Base-by-base conservation (phyloP, 1,284 basidiomycete genomes). In the Wallemia ichthyophaga region DNA sequence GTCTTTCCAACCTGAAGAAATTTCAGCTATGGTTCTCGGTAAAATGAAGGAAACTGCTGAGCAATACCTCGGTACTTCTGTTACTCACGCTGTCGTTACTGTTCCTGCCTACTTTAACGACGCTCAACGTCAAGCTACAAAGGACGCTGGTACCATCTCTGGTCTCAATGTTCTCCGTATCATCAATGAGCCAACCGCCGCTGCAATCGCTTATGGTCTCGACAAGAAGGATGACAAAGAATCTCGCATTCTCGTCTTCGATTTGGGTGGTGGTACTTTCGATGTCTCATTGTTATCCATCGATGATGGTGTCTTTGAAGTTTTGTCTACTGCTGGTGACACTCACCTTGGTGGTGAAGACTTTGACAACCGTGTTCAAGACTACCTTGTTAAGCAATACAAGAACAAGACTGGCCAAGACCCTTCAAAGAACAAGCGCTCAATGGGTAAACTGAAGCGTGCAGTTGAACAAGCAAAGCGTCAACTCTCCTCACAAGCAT, bases 11-110 rank as follows among this genome's bases (percentile, higher is more conserved):
- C 82, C 86, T 1, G 85, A 91, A 71, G 86, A 89, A 72, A 78
- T 89, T 65, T 85, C 81, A 60, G 86, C 91, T 61, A 98, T 96
- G 92, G 79, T 98, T 66, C 74, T 96, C 62, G 75, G 71, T 62
- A 96, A 96, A 78, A 96, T 98, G 91, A 96, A 96, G 80, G 92
- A 96, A 75, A 96, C 87, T 56, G 92, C 92, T 62, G 92, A 96
- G 77, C 86, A 89, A 24, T 95, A 95, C 73, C 82, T 98, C 61
- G 91, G 89, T 64, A 78, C 89, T 70, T 85, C 88, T 71, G 92
- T 98, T 70, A 91, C 86, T 59, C 87, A 98, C 73, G 88, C 92
- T 62, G 91, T 96, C 61, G 87, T 98, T 69, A 96, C 92, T 53
- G 91, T 96, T 67, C 92, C 92, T 60, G 92, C 92, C 59, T 96